A percentile compares a stretch with the other conserved stretches of the same genome.
These are phyloP conservation scores for Amphirosellinia nigrospora DNA, from an alignment of 495 filamentous ascomycete species.

Conservation along the genomic window DNA sequence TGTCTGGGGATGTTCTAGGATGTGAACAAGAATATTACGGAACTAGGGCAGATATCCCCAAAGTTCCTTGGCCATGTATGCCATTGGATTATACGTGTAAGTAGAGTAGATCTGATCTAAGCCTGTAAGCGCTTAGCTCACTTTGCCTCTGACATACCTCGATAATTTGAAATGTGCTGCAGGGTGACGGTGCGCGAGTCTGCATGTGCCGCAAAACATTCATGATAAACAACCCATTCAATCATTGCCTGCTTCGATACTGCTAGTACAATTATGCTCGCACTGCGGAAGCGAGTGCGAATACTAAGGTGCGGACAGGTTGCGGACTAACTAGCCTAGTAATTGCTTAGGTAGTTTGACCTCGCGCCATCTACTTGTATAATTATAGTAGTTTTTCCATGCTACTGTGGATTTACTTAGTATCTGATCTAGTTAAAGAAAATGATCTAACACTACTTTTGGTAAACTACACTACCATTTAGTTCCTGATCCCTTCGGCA, in stretches of 20 bases:
- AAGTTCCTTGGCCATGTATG: background rate
- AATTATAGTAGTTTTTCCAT: background rate
- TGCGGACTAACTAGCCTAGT: no score
- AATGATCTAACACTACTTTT: background rate
- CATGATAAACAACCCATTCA: background rate
- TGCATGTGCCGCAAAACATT: background rate
- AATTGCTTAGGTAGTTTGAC: background rate
- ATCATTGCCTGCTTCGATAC: background rate
- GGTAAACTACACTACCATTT: background rate
- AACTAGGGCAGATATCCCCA: background rate
- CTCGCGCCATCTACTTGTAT: no score
- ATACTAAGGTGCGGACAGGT: no score
- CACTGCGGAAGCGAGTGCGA: background rate
- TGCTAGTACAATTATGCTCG: no score
- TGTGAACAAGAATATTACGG: background rate
- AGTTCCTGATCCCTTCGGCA: background rate
- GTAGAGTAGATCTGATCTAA: constrained; percentile 5
- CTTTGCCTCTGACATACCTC: background rate
- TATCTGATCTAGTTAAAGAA: no score
- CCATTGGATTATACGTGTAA: background rate
- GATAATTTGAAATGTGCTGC: constrained; percentile 21
- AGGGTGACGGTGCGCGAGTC: background rate
- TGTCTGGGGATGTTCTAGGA: background rate
- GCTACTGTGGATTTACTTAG: no score
- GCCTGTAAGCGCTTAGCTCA: background rate